Evolutionary conservation across 2,329 filamentous ascomycete genomes (phyloP).

Genomic region (Dendryphion nanum): DNA sequence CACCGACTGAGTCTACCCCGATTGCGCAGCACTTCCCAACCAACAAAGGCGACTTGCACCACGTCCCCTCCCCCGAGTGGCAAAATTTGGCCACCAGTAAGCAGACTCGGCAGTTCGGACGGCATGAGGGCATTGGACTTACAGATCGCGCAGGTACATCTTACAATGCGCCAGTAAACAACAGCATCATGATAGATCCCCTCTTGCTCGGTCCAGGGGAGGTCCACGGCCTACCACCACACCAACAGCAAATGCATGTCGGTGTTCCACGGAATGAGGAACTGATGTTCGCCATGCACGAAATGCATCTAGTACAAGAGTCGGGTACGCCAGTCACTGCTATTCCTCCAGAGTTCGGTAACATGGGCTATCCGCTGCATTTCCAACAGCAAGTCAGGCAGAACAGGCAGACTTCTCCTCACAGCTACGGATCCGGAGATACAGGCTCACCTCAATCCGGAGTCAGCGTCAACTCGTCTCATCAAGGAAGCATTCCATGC

Average conservation of each 20-base stretch:
- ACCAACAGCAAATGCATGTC: slow-evolving; percentile 22
- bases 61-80: slow-evolving; percentile 26
- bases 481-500: slow-evolving; percentile 28
- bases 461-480: slow-evolving; percentile 32
- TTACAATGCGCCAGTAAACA: slow-evolving; percentile 31
- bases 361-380: slow-evolving; percentile 33
- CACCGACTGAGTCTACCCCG: slow-evolving; percentile 33
- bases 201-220: slow-evolving; percentile 31
- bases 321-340: slow-evolving; percentile 24
- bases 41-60: slow-evolving; percentile 21
- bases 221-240: slow-evolving; percentile 10
- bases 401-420: slow-evolving; percentile 32
- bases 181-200: slow-evolving; percentile 37
- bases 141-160: slow-evolving; percentile 21
- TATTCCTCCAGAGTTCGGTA: slow-evolving; percentile 28
- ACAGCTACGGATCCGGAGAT: slow-evolving; percentile 36
- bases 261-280: slow-evolving; percentile 33
- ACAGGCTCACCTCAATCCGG: slow-evolving; percentile 37
- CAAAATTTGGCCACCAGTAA: slow-evolving; percentile 28
- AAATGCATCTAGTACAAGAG: slow-evolving; percentile 34
- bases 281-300: slow-evolving; percentile 38
- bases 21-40: slow-evolving; percentile 33
- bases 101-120: too few relatives aligned
- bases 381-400: slow-evolving; percentile 30
- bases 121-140: too few relatives aligned